These are phyloP conservation scores for Amanita inopinata DNA, from an alignment of 768 basidiomycete species.

Conservation along the genomic window DNA sequence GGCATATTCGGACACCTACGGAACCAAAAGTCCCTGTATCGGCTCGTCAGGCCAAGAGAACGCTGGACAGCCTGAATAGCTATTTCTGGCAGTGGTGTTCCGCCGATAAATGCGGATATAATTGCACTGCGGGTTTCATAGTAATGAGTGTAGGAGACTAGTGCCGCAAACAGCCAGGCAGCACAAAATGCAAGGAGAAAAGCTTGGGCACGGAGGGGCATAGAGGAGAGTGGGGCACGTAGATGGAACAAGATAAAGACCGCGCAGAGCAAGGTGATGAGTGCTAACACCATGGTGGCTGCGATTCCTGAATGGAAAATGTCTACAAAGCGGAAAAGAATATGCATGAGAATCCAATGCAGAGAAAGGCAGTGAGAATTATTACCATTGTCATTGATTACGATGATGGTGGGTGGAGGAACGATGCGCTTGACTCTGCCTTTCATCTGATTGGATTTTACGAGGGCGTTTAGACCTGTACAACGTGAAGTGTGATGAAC, in stretches of 20 bases:
- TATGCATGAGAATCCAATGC: neutral
- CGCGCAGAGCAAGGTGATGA: conserved; percentile 14
- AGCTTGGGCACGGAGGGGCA: conserved; percentile 22
- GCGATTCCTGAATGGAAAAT: conserved; percentile 14
- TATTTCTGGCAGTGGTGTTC: conserved; percentile 19
- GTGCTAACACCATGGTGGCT: conserved; percentile 12
- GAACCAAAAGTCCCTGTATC: conserved; percentile 27
- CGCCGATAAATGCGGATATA: conserved; percentile 26
- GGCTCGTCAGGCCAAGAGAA: conserved; percentile 23
- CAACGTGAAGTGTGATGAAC: neutral
- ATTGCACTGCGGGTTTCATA: conserved; percentile 29
- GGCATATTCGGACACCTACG: conserved; percentile 22
- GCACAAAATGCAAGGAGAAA: conserved; percentile 29
- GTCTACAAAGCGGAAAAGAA: conserved; percentile 12
- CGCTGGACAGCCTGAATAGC: conserved; percentile 23
- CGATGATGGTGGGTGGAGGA: conserved; percentile 11
- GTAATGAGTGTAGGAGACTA: conserved; percentile 35
- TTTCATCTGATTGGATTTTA: conserved; percentile 17
- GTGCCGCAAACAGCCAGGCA: conserved; percentile 33
- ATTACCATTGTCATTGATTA: conserved; percentile 16
- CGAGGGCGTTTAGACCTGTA: conserved; percentile 17
- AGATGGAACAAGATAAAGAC: conserved; percentile 12
- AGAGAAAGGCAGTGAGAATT: neutral
- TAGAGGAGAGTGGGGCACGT: conserved; percentile 11
- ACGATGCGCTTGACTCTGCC: conserved; percentile 10